Conservation (phyloP, 805 yeast species). For the Barnettozyma pratensis region DNA sequence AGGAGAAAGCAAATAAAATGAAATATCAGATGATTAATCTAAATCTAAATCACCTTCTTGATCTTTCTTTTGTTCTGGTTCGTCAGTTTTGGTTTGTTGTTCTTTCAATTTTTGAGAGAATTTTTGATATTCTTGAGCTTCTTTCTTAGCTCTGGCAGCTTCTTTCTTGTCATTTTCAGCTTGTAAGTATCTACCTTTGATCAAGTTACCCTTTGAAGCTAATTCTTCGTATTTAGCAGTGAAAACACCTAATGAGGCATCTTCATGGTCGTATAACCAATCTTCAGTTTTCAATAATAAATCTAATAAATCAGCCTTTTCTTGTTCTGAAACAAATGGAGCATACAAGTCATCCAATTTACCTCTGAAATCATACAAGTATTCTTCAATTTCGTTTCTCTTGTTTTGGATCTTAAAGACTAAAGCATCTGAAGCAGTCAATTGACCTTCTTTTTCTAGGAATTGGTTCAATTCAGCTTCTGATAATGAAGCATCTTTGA, state of each 20-base stretch:
- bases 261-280: slow-evolving; percentile 98
- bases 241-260: slow-evolving; percentile 92
- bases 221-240: slow-evolving; percentile 97
- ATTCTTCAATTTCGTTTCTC: slow-evolving; percentile 97
- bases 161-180: slow-evolving; percentile 95
- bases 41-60: slow-evolving; percentile 37
- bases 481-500: slow-evolving; percentile 59
- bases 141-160: slow-evolving; percentile 79
- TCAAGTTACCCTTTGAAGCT: slow-evolving; percentile 89
- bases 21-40: slow-evolving; percentile 22
- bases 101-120: slow-evolving; percentile 30
- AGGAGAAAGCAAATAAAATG: background rate
- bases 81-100: slow-evolving; percentile 20
- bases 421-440: slow-evolving; percentile 88
- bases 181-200: slow-evolving; percentile 90
- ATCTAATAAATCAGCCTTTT: slow-evolving; percentile 71
- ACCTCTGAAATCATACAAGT: slow-evolving; percentile 95
- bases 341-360: slow-evolving; percentile 90
- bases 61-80: slow-evolving; percentile 24
- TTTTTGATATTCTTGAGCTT: slow-evolving; percentile 61
- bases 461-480: slow-evolving; percentile 49
- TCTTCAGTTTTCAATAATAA: slow-evolving; percentile 87
- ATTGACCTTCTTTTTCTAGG: slow-evolving; percentile 78
- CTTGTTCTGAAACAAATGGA: slow-evolving; percentile 84
- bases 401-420: slow-evolving; percentile 98